phyloP scores from a whole-genome alignment of 148 eudicot species.

The Rhododendron vialii region DNA sequence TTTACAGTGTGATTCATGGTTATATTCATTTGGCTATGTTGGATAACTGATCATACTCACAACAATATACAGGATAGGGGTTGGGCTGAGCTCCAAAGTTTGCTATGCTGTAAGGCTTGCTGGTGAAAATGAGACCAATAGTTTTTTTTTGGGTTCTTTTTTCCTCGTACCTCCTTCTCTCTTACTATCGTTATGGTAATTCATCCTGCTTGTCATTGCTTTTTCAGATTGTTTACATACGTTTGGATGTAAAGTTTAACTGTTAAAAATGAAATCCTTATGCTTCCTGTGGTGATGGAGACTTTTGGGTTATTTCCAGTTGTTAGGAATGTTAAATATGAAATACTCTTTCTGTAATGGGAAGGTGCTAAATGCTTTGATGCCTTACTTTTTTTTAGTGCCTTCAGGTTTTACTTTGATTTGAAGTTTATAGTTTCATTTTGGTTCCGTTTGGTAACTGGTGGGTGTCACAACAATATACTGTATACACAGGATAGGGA shows the following conservation, averaged over 20 bases:
- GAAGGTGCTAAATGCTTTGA: background rate
- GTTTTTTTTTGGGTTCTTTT: background rate
- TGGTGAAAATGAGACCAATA: background rate
- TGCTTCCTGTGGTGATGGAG: background rate
- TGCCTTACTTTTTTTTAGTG: background rate
- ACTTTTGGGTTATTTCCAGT: background rate
- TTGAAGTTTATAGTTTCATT: background rate
- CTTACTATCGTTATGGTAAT: background rate
- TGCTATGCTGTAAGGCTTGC: background rate
- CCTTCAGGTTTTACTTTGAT: background rate
- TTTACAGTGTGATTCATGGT: background rate
- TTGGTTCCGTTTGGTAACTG: background rate
- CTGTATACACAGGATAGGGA: slow-evolving; percentile 25
- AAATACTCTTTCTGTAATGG: background rate
- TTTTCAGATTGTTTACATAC: background rate
- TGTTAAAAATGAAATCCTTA: background rate
- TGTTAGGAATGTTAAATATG: background rate
- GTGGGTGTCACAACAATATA: slow-evolving; percentile 7
- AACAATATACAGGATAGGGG: background rate
- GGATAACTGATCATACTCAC: background rate
- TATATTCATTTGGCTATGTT: background rate
- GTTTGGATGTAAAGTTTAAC: background rate
- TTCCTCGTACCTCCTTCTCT: background rate
- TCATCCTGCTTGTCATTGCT: background rate
- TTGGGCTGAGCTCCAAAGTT: background rate